Evolutionary conservation across 495 filamentous ascomycete genomes (phyloP).

Genomic region (Hypoxylon intermedium): DNA sequence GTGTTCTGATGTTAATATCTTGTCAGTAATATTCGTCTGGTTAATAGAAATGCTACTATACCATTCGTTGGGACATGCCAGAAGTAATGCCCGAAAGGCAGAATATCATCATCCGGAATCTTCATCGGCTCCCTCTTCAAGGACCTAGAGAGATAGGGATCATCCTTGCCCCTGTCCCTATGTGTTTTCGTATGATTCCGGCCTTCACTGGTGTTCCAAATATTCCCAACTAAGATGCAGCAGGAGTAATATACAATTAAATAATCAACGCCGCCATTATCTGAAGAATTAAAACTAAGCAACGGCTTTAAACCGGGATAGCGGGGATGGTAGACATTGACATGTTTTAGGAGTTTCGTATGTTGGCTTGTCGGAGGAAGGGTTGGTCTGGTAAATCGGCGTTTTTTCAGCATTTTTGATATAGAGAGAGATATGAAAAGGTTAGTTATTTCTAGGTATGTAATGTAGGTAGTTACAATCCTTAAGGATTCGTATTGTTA

Average conservation of each 20-base stretch:
- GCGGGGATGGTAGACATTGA: background rate
- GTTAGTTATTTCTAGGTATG: too few relatives aligned
- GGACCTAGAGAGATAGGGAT: background rate
- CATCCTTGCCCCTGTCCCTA: background rate
- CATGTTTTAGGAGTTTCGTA: too few relatives aligned
- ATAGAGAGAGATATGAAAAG: too few relatives aligned
- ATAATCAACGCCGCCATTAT: background rate
- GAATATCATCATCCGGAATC: background rate
- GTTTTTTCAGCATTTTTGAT: too few relatives aligned
- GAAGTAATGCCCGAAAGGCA: background rate
- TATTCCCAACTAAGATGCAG: background rate
- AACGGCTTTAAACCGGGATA: background rate
- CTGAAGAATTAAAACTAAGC: background rate
- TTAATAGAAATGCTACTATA: background rate
- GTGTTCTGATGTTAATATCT: background rate
- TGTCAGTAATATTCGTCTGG: too few relatives aligned
- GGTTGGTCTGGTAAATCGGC: too few relatives aligned
- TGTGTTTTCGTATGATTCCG: too few relatives aligned
- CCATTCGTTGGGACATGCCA: background rate
- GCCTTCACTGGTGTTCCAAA: background rate
- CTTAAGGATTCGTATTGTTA: too few relatives aligned
- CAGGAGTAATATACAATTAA: background rate
- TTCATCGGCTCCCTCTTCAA: background rate
- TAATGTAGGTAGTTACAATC: too few relatives aligned
- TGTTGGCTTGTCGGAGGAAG: too few relatives aligned